Percentiles rank a stretch among this genome's conserved stretches.
Evolutionary conservation across 768 basidiomycete genomes (phyloP).

Genomic region (Phlegmacium glaucopus): DNA sequence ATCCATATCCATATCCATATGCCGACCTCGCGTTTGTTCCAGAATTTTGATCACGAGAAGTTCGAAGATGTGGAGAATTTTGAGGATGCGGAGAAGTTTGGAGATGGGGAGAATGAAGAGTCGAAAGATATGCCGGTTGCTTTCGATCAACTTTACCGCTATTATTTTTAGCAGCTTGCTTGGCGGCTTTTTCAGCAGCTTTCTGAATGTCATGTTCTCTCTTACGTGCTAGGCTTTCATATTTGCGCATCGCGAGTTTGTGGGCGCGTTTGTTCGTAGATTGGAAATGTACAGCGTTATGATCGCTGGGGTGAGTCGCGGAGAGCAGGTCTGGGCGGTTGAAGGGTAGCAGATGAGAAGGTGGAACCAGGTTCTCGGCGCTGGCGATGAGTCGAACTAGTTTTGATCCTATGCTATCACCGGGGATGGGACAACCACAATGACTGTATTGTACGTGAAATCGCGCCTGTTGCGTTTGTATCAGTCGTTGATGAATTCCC

Average conservation of each 20-base stretch:
- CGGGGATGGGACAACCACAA: constrained; percentile 55
- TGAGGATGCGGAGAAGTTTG: too few species aligned
- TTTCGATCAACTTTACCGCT: background rate
- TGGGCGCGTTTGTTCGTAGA: constrained; percentile 19
- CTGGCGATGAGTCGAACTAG: constrained; percentile 29
- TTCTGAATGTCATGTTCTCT: constrained; percentile 11
- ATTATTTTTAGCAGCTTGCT: constrained; percentile 6
- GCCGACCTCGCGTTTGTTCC: too few species aligned
- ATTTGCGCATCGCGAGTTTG: background rate
- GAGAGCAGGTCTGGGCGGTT: constrained; percentile 33
- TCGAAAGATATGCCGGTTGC: background rate
- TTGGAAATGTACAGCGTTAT: constrained; percentile 38
- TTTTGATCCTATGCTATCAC: constrained; percentile 37
- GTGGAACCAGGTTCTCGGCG: constrained; percentile 18
- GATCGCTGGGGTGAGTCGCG: constrained; percentile 54
- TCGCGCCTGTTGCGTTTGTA: constrained; percentile 30
- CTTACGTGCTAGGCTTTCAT: constrained; percentile 3
- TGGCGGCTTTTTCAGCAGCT: constrained; percentile 18
- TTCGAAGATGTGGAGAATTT: too few species aligned
- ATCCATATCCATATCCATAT: too few species aligned
- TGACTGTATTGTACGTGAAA: constrained; percentile 49
- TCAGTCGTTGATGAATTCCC: constrained; percentile 4
- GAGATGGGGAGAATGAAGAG: too few species aligned
- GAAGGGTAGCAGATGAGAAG: constrained; percentile 27
- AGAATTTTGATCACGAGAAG: too few species aligned